These are phyloP conservation scores for Mycena rosella DNA, from an alignment of 768 basidiomycete species.

Conservation along the genomic window DNA sequence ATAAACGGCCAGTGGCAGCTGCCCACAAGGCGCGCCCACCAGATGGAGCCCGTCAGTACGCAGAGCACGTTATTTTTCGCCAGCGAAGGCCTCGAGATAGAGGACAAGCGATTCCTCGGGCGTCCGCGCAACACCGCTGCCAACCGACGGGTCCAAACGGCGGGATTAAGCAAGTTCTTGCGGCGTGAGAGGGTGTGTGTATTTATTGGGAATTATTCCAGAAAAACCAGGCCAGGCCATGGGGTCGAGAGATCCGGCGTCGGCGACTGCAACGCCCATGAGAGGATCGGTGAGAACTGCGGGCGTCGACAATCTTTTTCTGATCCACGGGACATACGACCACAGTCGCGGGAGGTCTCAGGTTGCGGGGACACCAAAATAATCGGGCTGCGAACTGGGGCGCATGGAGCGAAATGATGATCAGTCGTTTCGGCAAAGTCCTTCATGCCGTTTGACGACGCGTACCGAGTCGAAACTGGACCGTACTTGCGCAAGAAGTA, in stretches of 20 bases:
- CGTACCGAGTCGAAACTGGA: conserved; percentile 3
- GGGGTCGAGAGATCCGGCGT: no score
- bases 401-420: no score
- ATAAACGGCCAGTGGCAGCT: background rate
- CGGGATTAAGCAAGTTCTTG: conserved; percentile 7
- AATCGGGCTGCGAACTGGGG: no score
- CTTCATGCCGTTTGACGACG: background rate
- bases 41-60: background rate
- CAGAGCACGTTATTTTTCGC: no score
- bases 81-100: no score
- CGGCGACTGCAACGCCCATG: no score
- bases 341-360: no score
- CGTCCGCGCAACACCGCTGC: background rate
- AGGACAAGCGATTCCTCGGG: background rate
- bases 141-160: conserved; percentile 2
- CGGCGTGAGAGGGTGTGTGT: conserved; percentile 10
- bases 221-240: no score
- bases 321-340: conserved; percentile 35
- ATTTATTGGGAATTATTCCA: conserved; percentile 21
- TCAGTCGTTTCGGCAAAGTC: conserved; percentile 1
- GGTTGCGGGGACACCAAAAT: conserved; percentile 18
- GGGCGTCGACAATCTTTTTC: conserved; percentile 23
- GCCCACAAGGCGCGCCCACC: background rate
- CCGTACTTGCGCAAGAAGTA: conserved; percentile 13
- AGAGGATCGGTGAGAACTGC: no score